A percentile compares a stretch with the other conserved stretches of the same genome.
Evolutionary conservation across 2,329 filamentous ascomycete species (phyloP).

Genomic region (Alternaria tenuissima): DNA sequence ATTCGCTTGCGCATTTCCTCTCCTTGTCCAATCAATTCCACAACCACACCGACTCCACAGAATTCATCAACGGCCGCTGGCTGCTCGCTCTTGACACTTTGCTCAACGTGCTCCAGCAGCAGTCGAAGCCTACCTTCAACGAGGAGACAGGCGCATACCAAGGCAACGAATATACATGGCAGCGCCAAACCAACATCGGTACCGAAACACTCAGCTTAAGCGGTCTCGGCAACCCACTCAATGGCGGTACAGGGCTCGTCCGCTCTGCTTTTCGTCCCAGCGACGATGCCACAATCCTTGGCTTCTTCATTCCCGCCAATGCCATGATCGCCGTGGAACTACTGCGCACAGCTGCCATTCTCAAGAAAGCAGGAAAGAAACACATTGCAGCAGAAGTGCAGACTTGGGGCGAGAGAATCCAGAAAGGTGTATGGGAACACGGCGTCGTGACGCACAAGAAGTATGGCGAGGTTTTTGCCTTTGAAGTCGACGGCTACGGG

Average conservation of each 20-base stretch:
- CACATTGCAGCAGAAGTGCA: conserved; percentile 60
- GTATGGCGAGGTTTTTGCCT: conserved; percentile 83
- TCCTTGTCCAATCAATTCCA: conserved; percentile 87
- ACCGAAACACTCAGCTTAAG: conserved; percentile 88
- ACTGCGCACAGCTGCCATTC: conserved; percentile 73
- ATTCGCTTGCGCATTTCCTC: conserved; percentile 92
- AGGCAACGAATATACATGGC: conserved; percentile 86
- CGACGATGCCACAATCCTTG: conserved; percentile 92
- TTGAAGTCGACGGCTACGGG: conserved; percentile 87
- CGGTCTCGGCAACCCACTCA: conserved; percentile 91
- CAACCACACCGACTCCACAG: conserved; percentile 76
- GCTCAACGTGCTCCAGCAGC: conserved; percentile 76
- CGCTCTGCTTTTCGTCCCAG: conserved; percentile 93
- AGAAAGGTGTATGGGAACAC: conserved; percentile 82
- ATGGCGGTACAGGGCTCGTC: conserved; percentile 81
- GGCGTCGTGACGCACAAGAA: conserved; percentile 79
- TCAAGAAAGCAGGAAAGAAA: conserved; percentile 68
- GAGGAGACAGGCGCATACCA: conserved; percentile 68
- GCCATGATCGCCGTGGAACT: conserved; percentile 96
- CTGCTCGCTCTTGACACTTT: conserved; percentile 77
- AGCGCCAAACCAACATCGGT: conserved; percentile 77
- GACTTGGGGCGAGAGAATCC: conserved; percentile 70
- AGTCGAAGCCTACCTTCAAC: conserved; percentile 84
- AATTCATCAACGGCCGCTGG: conserved; percentile 83
- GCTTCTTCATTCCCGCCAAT: conserved; percentile 94